These are phyloP conservation scores for Cicer judaicum DNA, from an alignment of 306 rosid species.

Conservation along the genomic window DNA sequence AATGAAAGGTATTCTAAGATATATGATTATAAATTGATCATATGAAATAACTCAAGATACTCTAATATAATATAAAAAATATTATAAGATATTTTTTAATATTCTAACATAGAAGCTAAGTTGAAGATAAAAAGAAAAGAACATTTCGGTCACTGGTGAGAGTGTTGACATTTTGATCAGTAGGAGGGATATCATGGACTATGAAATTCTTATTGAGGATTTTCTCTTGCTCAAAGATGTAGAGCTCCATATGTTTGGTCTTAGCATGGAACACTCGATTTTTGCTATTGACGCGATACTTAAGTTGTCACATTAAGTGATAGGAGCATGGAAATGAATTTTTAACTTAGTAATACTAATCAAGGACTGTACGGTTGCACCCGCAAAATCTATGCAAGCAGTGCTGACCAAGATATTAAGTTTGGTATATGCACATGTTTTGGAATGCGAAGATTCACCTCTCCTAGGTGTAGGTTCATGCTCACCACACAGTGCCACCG, in stretches of 20 bases:
- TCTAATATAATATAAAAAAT: too few species aligned
- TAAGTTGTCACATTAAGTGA: constrained; percentile 7
- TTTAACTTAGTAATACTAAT: not conserved
- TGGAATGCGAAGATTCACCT: too few species aligned
- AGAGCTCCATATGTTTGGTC: constrained; percentile 2
- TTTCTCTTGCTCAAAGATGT: not conserved
- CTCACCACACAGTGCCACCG: too few species aligned
- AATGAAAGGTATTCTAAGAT: too few species aligned
- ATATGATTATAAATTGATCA: too few species aligned
- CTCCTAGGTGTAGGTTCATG: too few species aligned
- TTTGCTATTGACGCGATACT: not conserved
- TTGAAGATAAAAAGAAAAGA: too few species aligned
- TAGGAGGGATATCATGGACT: not conserved
- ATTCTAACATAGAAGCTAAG: too few species aligned
- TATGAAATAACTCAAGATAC: too few species aligned
- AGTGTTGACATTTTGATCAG: not conserved
- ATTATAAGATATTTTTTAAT: too few species aligned
- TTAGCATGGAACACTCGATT: constrained; percentile 1
- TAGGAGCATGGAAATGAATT: not conserved
- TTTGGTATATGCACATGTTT: not conserved
- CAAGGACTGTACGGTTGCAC: not conserved
- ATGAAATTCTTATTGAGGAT: not conserved
- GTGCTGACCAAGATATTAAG: not conserved
- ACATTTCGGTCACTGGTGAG: not conserved
- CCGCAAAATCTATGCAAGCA: not conserved